A percentile compares a stretch with the other conserved stretches of the same genome.
Conservation (phyloP, 164 flowering plant species). For the Macadamia tetraphylla region DNA sequence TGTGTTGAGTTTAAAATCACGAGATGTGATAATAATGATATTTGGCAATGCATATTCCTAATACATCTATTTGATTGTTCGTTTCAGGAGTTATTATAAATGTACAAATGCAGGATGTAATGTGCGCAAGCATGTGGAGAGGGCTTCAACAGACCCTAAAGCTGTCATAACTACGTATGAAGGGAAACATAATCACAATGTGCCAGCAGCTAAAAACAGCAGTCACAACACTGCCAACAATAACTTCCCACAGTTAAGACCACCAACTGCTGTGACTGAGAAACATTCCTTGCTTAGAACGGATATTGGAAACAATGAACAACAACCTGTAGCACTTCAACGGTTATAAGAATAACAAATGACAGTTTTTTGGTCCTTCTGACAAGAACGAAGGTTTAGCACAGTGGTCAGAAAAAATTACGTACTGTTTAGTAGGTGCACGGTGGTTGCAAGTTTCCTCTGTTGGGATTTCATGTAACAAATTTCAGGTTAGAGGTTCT, state of each 20-base stretch:
- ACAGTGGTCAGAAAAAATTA: neutral
- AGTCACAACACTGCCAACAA: slow-evolving; percentile 35
- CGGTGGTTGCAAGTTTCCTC: neutral
- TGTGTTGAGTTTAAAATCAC: neutral
- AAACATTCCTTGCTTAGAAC: slow-evolving; percentile 25
- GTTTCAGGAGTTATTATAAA: slow-evolving; percentile 82
- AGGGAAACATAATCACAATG: slow-evolving; percentile 89
- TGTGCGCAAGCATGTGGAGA: slow-evolving; percentile 93
- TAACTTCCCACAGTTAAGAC: slow-evolving; percentile 25
- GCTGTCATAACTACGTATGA: slow-evolving; percentile 91
- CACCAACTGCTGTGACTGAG: slow-evolving; percentile 22
- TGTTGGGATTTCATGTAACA: neutral
- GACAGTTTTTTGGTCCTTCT: neutral
- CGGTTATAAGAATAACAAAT: slow-evolving; percentile 51
- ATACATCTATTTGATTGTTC: slow-evolving; percentile 7
- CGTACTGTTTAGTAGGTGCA: neutral
- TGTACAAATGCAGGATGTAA: slow-evolving; percentile 78
- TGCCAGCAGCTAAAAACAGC: slow-evolving; percentile 59
- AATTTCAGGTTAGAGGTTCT: neutral
- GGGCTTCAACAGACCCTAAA: slow-evolving; percentile 76
- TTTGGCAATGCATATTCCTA: slow-evolving; percentile 6
- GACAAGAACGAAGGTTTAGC: neutral
- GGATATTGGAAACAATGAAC: slow-evolving; percentile 34
- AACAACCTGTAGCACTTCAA: slow-evolving; percentile 36
- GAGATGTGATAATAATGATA: too few relatives aligned